Conservation (phyloP, 768 basidiomycete species). For the Xerocomellus intermedius region DNA sequence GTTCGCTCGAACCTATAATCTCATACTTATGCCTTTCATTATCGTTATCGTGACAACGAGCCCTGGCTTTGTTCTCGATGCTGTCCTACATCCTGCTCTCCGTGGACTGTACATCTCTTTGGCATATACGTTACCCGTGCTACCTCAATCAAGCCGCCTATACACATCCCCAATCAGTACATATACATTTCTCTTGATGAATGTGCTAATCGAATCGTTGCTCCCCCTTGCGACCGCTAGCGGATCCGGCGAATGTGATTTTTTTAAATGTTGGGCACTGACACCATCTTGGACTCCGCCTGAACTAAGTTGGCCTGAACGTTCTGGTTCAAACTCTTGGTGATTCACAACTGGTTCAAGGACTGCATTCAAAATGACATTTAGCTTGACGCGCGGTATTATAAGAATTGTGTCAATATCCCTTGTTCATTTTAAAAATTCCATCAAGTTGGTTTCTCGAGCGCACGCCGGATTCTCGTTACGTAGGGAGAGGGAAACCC, state of each 20-base stretch:
- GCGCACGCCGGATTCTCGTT: neutral
- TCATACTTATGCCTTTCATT: conserved; percentile 32
- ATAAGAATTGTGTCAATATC: neutral
- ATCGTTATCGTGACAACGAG: conserved; percentile 27
- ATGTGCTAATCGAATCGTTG: conserved; percentile 9
- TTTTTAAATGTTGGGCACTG: neutral
- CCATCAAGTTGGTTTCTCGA: neutral
- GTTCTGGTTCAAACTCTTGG: too few relatives aligned
- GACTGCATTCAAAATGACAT: neutral
- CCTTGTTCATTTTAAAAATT: neutral
- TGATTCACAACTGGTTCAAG: too few relatives aligned
- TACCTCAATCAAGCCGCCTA: conserved; percentile 12
- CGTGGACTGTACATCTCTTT: conserved; percentile 25
- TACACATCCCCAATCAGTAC: conserved; percentile 6
- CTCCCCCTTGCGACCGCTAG: conserved; percentile 8
- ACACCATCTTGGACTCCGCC: neutral
- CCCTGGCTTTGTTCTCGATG: conserved; percentile 24
- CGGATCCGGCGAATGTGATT: neutral
- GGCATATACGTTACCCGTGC: conserved; percentile 22
- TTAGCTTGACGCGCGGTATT: neutral
- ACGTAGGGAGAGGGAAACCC: conserved; percentile 8
- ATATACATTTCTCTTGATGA: conserved; percentile 7
- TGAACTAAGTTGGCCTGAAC: too few relatives aligned
- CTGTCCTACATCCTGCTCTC: conserved; percentile 17
- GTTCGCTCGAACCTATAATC: conserved; percentile 32